Conservation (phyloP, 2,329 filamentous ascomycete genomes). For the Parastagonospora nodorum region DNA sequence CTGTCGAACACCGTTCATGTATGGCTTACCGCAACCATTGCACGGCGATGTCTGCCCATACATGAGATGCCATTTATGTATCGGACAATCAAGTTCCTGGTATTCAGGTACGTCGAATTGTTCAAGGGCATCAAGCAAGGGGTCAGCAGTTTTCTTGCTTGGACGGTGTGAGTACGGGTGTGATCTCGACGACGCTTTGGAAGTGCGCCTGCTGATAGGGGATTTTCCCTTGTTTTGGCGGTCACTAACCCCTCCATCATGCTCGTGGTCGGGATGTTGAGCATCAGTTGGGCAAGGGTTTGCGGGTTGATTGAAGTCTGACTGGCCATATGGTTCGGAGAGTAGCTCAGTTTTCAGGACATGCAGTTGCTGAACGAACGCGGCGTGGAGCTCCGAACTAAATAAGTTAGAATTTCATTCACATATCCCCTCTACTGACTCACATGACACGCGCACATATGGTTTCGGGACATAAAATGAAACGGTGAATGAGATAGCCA, state of each 20-base stretch:
- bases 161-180: background rate
- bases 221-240: background rate
- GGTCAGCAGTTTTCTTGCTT: background rate
- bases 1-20: constrained; percentile 6
- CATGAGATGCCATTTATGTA: constrained; percentile 7
- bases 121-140: background rate
- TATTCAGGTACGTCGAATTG: background rate
- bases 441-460: no score
- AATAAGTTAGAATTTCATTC: background rate
- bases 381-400: constrained; percentile 1
- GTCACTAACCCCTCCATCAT: background rate
- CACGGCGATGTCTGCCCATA: constrained; percentile 3
- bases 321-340: background rate
- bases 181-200: background rate
- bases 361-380: background rate
- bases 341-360: constrained; percentile 1
- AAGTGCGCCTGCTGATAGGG: background rate
- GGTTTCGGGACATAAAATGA: no score
- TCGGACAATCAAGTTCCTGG: constrained; percentile 6
- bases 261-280: background rate
- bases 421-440: no score
- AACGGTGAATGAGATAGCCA: background rate
- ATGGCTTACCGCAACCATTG: constrained; percentile 4
- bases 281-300: background rate
- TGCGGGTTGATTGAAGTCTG: background rate